phyloP scores from a whole-genome alignment of 2,329 filamentous ascomycete species.

The Zymoseptoria ardabiliae region DNA sequence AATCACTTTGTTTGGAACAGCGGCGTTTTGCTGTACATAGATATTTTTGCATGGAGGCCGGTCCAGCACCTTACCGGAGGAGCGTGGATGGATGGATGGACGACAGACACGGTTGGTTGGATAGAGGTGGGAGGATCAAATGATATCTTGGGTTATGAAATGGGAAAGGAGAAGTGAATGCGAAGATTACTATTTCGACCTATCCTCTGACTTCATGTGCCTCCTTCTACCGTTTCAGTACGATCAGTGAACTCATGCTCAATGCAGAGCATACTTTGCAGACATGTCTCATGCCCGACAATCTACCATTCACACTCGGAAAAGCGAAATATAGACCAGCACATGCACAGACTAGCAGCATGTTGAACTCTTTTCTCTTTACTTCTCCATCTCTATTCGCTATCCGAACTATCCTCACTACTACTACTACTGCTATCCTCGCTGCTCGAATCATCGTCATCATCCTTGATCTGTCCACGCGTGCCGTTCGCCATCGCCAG shows the following conservation, averaged over 20 bases:
- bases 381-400: constrained; percentile 1
- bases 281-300: too few relatives aligned
- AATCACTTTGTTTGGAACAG: background rate
- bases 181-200: background rate
- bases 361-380: background rate
- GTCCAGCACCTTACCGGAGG: background rate
- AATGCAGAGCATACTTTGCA: too few relatives aligned
- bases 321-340: too few relatives aligned
- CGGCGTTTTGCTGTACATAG: background rate
- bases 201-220: background rate
- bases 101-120: background rate
- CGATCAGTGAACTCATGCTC: too few relatives aligned
- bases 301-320: too few relatives aligned
- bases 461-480: background rate
- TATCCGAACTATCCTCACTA: constrained; percentile 5
- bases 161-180: background rate
- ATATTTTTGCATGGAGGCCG: background rate
- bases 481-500: background rate
- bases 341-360: background rate
- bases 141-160: background rate
- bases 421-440: constrained; percentile 7
- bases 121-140: background rate
- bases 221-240: too few relatives aligned
- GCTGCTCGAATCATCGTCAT: background rate
- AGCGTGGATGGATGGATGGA: background rate